phyloP scores from a whole-genome alignment of 2,329 filamentous ascomycete species.

The Fusarium mundagurra region DNA sequence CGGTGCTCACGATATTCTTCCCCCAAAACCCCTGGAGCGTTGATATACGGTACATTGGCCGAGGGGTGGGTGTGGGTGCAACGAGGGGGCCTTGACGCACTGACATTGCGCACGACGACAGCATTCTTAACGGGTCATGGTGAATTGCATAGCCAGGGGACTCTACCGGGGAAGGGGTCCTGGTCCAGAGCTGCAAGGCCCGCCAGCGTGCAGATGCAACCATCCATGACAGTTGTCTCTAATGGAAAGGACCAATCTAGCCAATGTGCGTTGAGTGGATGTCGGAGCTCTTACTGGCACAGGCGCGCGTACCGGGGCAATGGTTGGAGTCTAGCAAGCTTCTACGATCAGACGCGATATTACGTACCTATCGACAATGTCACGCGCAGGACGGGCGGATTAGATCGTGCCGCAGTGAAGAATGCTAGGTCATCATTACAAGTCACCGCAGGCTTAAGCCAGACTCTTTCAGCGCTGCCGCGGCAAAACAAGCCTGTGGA shows the following conservation, averaged over 20 bases:
- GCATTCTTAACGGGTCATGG: constrained; percentile 32
- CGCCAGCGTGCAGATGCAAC: constrained; percentile 40
- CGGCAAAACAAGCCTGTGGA: constrained; percentile 16
- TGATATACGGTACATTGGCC: constrained; percentile 39
- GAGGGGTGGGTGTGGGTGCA: constrained; percentile 32
- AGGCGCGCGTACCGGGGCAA: constrained; percentile 40
- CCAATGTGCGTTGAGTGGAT: constrained; percentile 37
- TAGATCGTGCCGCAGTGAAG: constrained; percentile 25
- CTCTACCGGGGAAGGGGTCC: constrained; percentile 37
- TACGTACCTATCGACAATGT: constrained; percentile 37
- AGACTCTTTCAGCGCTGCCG: constrained; percentile 36
- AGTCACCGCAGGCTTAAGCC: background rate
- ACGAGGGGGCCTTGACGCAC: constrained; percentile 15
- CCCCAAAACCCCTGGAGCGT: constrained; percentile 31
- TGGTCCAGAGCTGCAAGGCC: constrained; percentile 40
- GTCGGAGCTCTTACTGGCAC: constrained; percentile 37
- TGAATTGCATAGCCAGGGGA: constrained; percentile 36
- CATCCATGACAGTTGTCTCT: constrained; percentile 38
- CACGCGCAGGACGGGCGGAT: constrained; percentile 30
- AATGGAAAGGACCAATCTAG: constrained; percentile 33
- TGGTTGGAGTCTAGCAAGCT: constrained; percentile 38
- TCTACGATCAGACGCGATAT: constrained; percentile 37
- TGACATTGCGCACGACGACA: constrained; percentile 23
- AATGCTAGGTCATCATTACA: constrained; percentile 3
- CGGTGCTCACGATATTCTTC: background rate